phyloP scores from a whole-genome alignment of 2,329 filamentous ascomycete species.

The Pseudogymnoascus sp. region DNA sequence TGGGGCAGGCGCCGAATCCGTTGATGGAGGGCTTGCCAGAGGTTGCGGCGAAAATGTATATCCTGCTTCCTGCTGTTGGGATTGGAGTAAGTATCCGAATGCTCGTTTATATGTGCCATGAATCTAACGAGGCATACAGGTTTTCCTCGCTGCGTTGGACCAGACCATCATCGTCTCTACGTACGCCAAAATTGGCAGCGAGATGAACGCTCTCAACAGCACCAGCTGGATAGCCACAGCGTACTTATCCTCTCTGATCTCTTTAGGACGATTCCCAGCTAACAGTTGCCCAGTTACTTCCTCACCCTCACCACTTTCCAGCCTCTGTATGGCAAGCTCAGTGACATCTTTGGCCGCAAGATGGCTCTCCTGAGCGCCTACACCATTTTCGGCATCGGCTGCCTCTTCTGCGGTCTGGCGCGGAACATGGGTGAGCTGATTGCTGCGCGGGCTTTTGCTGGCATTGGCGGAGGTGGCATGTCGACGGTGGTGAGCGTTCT shows the following conservation, averaged over 20 bases:
- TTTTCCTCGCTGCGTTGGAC: slow-evolving; percentile 65
- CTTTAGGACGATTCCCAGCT: neutral
- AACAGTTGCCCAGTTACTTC: slow-evolving; percentile 46
- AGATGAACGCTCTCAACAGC: slow-evolving; percentile 63
- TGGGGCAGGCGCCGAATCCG: slow-evolving; percentile 16
- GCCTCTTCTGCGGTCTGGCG: slow-evolving; percentile 53
- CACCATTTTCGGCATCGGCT: slow-evolving; percentile 55
- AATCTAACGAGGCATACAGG: slow-evolving; percentile 32
- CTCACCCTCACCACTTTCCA: slow-evolving; percentile 68
- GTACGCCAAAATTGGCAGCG: slow-evolving; percentile 70
- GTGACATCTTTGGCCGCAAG: slow-evolving; percentile 64
- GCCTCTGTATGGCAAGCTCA: slow-evolving; percentile 63
- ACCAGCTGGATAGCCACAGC: slow-evolving; percentile 66
- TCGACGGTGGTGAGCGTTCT: slow-evolving; percentile 60
- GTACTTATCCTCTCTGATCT: slow-evolving; percentile 20
- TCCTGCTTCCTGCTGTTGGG: slow-evolving; percentile 51
- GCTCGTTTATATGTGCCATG: neutral
- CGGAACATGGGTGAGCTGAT: slow-evolving; percentile 57
- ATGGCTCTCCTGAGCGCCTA: slow-evolving; percentile 56
- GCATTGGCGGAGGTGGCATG: slow-evolving; percentile 64
- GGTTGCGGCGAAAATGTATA: slow-evolving; percentile 38
- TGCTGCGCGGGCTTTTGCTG: slow-evolving; percentile 45
- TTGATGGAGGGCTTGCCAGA: slow-evolving; percentile 20
- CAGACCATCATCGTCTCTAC: slow-evolving; percentile 70
- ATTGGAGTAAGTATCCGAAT: slow-evolving; percentile 43